Conservation (phyloP, 2,329 filamentous ascomycete species). For the Biscogniauxia sp. region DNA sequence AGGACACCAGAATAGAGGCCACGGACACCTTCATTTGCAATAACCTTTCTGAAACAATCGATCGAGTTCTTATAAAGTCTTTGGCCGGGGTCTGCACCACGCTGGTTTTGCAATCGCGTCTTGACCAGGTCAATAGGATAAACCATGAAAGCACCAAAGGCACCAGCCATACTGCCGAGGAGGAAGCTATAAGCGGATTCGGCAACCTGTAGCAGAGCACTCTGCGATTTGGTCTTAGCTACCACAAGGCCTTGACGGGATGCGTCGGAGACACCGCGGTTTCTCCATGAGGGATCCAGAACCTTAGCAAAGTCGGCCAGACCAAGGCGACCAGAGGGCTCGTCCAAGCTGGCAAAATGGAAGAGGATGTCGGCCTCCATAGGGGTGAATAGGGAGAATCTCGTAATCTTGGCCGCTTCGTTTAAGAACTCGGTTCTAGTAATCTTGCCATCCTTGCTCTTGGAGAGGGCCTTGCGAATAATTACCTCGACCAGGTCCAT, state of each 20-base stretch:
- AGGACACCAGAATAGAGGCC: slow-evolving; percentile 93
- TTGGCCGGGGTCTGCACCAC: slow-evolving; percentile 77
- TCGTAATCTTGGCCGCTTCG: slow-evolving; percentile 84
- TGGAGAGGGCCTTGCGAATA: slow-evolving; percentile 78
- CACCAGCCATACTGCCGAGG: slow-evolving; percentile 85
- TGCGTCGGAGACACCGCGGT: slow-evolving; percentile 54
- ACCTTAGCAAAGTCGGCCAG: slow-evolving; percentile 90
- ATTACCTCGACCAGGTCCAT: slow-evolving; percentile 98
- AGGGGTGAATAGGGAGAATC: slow-evolving; percentile 94
- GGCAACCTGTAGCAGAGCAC: slow-evolving; percentile 61
- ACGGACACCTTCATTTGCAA: slow-evolving; percentile 84
- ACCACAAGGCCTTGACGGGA: slow-evolving; percentile 34
- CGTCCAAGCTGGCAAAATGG: slow-evolving; percentile 92
- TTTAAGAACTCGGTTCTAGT: slow-evolving; percentile 92
- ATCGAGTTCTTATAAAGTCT: slow-evolving; percentile 94
- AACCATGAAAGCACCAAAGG: slow-evolving; percentile 98
- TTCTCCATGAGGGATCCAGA: slow-evolving; percentile 88
- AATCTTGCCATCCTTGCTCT: slow-evolving; percentile 87
- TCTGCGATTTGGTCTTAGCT: slow-evolving; percentile 53
- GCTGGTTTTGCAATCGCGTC: slow-evolving; percentile 97
- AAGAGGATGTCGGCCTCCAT: slow-evolving; percentile 99
- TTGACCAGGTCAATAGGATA: slow-evolving; percentile 99
- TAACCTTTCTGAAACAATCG: slow-evolving; percentile 90
- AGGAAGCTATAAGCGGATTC: slow-evolving; percentile 88
- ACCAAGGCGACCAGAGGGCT: slow-evolving; percentile 80